Base-by-base conservation (phyloP, 768 basidiomycete species). In the Amyloporia xantha region DNA sequence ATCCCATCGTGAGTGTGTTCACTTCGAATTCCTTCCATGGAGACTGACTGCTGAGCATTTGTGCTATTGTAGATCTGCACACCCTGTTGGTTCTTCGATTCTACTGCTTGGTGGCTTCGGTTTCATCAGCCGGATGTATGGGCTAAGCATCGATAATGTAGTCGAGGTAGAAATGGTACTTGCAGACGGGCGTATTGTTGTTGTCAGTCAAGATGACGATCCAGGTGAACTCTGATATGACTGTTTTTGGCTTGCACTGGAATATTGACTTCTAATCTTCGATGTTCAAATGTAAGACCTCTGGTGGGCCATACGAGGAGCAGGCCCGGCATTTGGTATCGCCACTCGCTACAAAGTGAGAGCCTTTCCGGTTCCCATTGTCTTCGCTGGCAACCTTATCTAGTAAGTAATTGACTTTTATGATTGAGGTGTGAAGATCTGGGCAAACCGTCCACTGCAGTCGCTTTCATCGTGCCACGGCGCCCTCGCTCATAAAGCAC, bases 81-180 rank as follows among this genome's bases (percentile, higher is more conserved):
- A 91, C 58, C 87, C 89, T 2, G 82, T 78, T 2, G 86, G 88
- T 13, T 86, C 86, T 46, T 81, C 83, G 9, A 78, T 86, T 50
- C 86, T 90, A 86, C 68, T 90, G 51, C 74, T 88, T 2, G 91
- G 88, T 15, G 93, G 93, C 1, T 95, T 95, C 59, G 93, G 93
- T 1, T 84, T 95, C 68, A 71, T 93, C 38, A 83, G 88, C 44
- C 77, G 93, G 44, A 67, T 91, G 56, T 78, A 84, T 53, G 93
- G 93, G 5, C 71, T 96, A 47, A 92, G 89, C 50, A 78, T 92
- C 61, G 93, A 97, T 63, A 90, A 87, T 61, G 69, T 95, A 21
- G 86, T 94, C 4, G 92, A 96, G 60, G 86, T 87, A 0, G 93
- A 97, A 66, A 83, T 93, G 68, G 93, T 96, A 2, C 74, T 93